Percentiles rank a stretch among this genome's conserved stretches.
These are phyloP conservation scores for Lophiostoma macrostomum DNA, from an alignment of 495 filamentous ascomycete species.

Conservation along the genomic window DNA sequence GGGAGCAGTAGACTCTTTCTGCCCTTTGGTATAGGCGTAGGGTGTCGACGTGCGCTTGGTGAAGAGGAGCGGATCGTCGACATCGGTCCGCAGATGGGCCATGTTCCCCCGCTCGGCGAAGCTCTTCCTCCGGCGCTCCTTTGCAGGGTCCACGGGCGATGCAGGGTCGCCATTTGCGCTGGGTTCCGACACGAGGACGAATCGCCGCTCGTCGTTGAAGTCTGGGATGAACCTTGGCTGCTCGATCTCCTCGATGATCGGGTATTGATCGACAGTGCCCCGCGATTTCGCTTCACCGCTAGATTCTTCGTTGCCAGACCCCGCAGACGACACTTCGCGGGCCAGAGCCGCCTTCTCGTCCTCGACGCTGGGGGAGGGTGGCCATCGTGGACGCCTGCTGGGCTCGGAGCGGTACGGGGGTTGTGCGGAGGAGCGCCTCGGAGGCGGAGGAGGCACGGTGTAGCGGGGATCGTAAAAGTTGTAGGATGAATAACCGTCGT, in stretches of 20 bases:
- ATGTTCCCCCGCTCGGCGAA: conserved; percentile 32
- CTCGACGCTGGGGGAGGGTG: conserved; percentile 39
- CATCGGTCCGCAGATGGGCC: conserved; percentile 34
- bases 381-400: conserved; percentile 34
- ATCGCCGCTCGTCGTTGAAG: conserved; percentile 34
- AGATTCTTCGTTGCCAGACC: conserved; percentile 15
- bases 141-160: conserved; percentile 1
- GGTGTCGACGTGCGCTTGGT: conserved; percentile 36
- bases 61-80: conserved; percentile 34
- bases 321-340: conserved; percentile 31
- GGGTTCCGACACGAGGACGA: conserved; percentile 33
- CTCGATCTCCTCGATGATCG: conserved; percentile 39
- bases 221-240: conserved; percentile 4
- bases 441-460: conserved; percentile 24
- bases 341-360: conserved; percentile 39
- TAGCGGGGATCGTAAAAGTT: conserved; percentile 31
- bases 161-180: neutral
- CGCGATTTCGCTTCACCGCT: conserved; percentile 35
- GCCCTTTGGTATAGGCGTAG: conserved; percentile 38
- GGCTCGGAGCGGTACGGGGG: conserved; percentile 6
- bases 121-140: conserved; percentile 26
- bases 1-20: conserved; percentile 19
- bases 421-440: conserved; percentile 22
- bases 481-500: conserved; percentile 18
- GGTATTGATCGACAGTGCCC: conserved; percentile 43